A percentile compares a stretch with the other conserved stretches of the same genome.
These are phyloP conservation scores for Xerocomus spinulosus DNA, from an alignment of 768 basidiomycete species.

Conservation along the genomic window DNA sequence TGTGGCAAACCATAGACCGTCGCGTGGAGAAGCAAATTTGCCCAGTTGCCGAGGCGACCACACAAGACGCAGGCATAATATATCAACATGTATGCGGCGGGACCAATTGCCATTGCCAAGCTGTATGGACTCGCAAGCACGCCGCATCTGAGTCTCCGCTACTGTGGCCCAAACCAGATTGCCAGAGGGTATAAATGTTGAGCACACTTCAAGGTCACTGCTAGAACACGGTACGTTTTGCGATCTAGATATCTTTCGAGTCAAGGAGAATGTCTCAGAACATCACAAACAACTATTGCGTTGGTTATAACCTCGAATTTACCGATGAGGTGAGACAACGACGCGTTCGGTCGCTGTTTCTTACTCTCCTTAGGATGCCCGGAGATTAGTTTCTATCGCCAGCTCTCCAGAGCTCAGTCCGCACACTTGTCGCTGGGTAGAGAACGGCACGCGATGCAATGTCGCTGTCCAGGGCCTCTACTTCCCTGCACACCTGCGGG, in stretches of 20 bases:
- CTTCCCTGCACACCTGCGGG: slow-evolving; percentile 17
- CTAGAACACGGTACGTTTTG: slow-evolving; percentile 1
- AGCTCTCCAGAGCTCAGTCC: slow-evolving; percentile 24
- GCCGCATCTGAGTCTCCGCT: too few species aligned
- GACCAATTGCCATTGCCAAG: slow-evolving; percentile 19
- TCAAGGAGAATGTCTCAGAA: slow-evolving; percentile 18
- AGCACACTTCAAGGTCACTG: neutral
- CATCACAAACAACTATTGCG: slow-evolving; percentile 8
- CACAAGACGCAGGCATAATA: slow-evolving; percentile 5
- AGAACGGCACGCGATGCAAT: slow-evolving; percentile 11
- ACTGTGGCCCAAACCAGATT: too few species aligned
- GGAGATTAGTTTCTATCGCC: slow-evolving; percentile 24
- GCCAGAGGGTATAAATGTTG: slow-evolving; percentile 26
- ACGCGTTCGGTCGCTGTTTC: neutral
- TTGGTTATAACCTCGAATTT: slow-evolving; percentile 28
- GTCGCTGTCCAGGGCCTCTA: slow-evolving; percentile 13
- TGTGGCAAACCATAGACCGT: slow-evolving; percentile 8
- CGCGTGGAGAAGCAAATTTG: neutral
- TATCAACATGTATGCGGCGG: slow-evolving; percentile 11
- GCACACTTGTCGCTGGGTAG: slow-evolving; percentile 24
- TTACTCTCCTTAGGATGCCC: slow-evolving; percentile 20
- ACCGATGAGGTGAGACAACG: slow-evolving; percentile 24
- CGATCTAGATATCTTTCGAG: neutral
- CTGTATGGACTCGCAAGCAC: slow-evolving; percentile 14
- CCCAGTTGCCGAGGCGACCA: slow-evolving; percentile 4